Conservation (phyloP, 345 rosid species). For the Syzygium aromaticum region DNA sequence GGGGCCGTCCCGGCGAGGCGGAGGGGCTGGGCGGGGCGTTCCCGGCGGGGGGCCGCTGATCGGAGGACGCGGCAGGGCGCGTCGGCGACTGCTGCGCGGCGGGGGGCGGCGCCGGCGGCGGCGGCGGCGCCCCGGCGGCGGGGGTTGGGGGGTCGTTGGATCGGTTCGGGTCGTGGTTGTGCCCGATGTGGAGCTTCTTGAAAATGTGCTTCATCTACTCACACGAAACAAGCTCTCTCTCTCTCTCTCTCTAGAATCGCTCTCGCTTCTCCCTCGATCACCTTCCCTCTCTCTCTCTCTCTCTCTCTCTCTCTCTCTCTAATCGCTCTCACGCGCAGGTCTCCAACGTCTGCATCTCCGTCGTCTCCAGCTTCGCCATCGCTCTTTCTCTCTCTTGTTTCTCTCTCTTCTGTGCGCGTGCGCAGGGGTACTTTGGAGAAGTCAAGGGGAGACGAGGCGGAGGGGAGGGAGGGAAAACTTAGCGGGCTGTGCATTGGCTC, state of each 20-base stretch:
- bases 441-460: neutral
- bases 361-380: neutral
- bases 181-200: conserved; percentile 81
- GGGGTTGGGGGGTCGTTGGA: conserved; percentile 53
- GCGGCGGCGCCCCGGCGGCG: neutral
- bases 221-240: neutral
- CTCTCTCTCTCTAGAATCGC: neutral
- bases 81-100: neutral
- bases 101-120: neutral
- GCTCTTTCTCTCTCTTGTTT: neutral
- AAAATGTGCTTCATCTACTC: conserved; percentile 82
- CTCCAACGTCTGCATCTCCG: neutral
- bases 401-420: neutral
- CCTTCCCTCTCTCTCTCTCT: neutral
- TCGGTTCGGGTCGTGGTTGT: conserved; percentile 60
- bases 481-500: neutral
- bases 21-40: conserved; percentile 40
- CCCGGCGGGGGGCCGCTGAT: neutral
- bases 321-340: neutral
- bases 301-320: neutral
- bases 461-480: conserved; percentile 24
- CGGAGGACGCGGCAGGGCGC: neutral
- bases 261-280: neutral
- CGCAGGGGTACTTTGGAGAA: neutral
- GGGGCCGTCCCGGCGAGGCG: conserved; percentile 12